Base-by-base conservation (phyloP, 2,329 filamentous ascomycete genomes). In the Fusarium penzigii region DNA sequence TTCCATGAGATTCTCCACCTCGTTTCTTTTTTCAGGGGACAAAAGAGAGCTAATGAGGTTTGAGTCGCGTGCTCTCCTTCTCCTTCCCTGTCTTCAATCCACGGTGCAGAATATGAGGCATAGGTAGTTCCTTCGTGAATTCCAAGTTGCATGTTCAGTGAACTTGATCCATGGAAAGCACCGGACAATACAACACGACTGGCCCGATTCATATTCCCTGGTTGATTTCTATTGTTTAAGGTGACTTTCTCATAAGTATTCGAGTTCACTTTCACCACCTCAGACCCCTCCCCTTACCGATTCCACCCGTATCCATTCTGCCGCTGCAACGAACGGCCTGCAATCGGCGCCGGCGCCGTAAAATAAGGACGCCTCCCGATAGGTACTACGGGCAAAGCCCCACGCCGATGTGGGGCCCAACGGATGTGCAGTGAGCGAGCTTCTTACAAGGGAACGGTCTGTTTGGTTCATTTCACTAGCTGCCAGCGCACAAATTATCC, bases 301-400 rank as follows among this genome's bases (percentile, higher is more conserved):
- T 52, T 63, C 57, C 56, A 60, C 56, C 57, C 61, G 52, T 17
- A 17, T n/a, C 49, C 52, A 34, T 46, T 45, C 17, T 54, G 42
- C 60, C 51, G 52, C 50, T 59, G 44, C 53, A 48, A 42, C 46
- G 48, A 36, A 47, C 49, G 46, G 59, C 51, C 53, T 64, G 59
- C 48, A 63, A 43, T 53, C 53, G 58, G 61, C 49, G 42, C 46
- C 49, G 56, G 57, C 53, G 60, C 62, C 62, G 56, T 64, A 44
- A 49, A 25, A 56, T 17, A 41, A 63, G 51, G 62, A 56, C 62
- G 51, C 46, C 53, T 58, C 62, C 62, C 62, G 62, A 64, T 64
- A 64, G 62, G 57, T 45, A 64, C 52, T 42, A 52, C 55, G 55
- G 56, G 40, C 52, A 39, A 34, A 50, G 41, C 57, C 39, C 61